Evolutionary conservation across 441 rosid genomes (phyloP).

Genomic region (Sinapis alba): DNA sequence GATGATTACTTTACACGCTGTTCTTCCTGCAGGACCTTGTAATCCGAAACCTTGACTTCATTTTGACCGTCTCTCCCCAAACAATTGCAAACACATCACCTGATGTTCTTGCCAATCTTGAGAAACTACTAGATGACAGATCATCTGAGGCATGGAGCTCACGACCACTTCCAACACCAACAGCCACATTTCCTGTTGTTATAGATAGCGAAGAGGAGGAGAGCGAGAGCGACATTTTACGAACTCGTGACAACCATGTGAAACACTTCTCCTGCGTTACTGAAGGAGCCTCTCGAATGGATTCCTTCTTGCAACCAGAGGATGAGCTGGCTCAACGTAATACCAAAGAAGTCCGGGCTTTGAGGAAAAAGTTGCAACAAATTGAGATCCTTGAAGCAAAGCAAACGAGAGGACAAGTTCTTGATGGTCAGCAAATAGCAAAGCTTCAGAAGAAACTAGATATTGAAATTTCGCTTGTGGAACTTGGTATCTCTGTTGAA

Average conservation of each 20-base stretch:
- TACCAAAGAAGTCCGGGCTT: conserved; percentile 74
- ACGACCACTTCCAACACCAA: conserved; percentile 88
- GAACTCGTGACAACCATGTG: conserved; percentile 61
- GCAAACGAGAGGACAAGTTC: conserved; percentile 68
- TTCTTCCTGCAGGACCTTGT: conserved; percentile 74
- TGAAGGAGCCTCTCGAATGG: conserved; percentile 48
- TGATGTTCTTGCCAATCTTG: conserved; percentile 82
- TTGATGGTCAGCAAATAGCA: conserved; percentile 90
- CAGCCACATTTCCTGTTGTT: conserved; percentile 82
- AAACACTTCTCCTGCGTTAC: conserved; percentile 32
- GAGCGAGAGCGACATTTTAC: conserved; percentile 57
- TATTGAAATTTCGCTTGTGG: conserved; percentile 72
- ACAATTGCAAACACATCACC: conserved; percentile 70
- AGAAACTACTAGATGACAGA: conserved; percentile 74
- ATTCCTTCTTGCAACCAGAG: conserved; percentile 64
- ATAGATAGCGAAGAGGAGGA: conserved; percentile 89
- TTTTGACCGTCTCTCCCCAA: conserved; percentile 69
- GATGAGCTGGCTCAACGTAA: conserved; percentile 55
- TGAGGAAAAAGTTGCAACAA: conserved; percentile 92
- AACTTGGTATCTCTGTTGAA: conserved; percentile 74
- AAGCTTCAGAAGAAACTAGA: conserved; percentile 75
- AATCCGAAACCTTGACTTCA: conserved; percentile 87
- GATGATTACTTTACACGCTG: conserved; percentile 22
- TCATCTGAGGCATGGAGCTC: conserved; percentile 93
- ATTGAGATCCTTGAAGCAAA: conserved; percentile 92